Evolutionary conservation across 1,284 basidiomycete species (phyloP).

Genomic region (Microbotryum violaceum): DNA sequence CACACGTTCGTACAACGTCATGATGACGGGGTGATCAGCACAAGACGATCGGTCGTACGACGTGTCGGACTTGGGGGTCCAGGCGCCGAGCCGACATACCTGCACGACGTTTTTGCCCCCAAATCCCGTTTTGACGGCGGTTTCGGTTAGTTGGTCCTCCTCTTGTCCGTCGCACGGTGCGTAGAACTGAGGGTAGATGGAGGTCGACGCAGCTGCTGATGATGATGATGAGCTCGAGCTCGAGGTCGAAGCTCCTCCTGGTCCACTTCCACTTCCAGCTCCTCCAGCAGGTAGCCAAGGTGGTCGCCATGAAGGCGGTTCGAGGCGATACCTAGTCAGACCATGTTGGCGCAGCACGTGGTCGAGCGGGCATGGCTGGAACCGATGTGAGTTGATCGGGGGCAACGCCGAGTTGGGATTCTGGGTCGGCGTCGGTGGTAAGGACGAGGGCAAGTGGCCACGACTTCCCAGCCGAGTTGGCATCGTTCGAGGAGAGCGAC

Average conservation of each 20-base stretch:
- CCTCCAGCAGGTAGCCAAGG: conserved; percentile 15
- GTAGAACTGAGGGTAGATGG: conserved; percentile 65
- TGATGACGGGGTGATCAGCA: neutral
- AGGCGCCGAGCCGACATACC: conserved; percentile 43
- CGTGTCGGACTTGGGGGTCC: too few relatives aligned
- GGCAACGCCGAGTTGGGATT: neutral
- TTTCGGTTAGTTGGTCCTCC: conserved; percentile 72
- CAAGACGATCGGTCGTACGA: neutral
- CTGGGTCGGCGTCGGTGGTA: neutral
- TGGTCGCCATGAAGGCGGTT: conserved; percentile 25
- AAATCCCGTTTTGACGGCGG: conserved; percentile 72
- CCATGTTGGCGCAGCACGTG: conserved; percentile 22
- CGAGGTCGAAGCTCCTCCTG: neutral
- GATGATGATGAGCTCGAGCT: neutral
- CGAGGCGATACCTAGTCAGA: conserved; percentile 19
- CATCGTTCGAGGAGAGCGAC: too few relatives aligned
- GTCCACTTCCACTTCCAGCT: neutral
- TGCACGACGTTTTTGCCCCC: conserved; percentile 54
- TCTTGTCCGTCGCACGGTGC: conserved; percentile 74
- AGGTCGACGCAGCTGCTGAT: neutral
- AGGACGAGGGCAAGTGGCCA: too few relatives aligned
- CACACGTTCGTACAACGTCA: neutral
- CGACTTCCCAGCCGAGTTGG: too few relatives aligned
- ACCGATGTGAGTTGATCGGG: conserved; percentile 14
- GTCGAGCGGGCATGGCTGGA: conserved; percentile 14